Evolutionary conservation across 176 grass and related monocot genomes (phyloP).

Genomic region (Avena sativa): DNA sequence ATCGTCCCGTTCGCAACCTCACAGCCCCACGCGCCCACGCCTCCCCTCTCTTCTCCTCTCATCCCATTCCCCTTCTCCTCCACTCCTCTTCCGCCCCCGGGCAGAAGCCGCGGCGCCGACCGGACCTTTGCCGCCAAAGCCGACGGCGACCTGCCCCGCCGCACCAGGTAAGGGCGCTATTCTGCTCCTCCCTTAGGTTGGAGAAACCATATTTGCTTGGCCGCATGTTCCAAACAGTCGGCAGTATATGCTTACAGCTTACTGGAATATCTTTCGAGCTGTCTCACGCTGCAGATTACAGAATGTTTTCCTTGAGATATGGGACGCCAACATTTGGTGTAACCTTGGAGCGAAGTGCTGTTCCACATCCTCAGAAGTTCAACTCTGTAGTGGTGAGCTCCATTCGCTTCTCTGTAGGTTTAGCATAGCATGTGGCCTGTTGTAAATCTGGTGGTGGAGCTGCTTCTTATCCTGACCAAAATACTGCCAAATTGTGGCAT

Average conservation of each 20-base stretch:
- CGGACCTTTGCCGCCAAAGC: neutral
- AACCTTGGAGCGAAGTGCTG: neutral
- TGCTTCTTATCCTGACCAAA: conserved; percentile 12
- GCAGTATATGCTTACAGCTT: neutral
- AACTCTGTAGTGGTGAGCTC: conserved; percentile 47
- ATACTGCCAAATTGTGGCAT: neutral
- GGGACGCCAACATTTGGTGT: conserved; percentile 29
- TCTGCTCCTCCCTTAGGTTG: neutral
- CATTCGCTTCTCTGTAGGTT: conserved; percentile 17
- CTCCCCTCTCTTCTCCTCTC: neutral
- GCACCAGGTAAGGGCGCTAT: neutral
- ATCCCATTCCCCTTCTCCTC: neutral
- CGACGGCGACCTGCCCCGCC: neutral
- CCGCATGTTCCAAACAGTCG: neutral
- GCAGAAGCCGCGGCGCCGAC: neutral
- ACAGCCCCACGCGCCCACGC: neutral
- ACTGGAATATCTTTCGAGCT: neutral
- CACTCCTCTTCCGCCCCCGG: neutral
- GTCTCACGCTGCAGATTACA: conserved; percentile 1
- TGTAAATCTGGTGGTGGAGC: neutral
- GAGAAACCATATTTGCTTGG: neutral
- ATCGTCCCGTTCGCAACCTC: neutral
- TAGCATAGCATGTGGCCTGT: neutral
- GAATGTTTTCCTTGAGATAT: conserved; percentile 54
- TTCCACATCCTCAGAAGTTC: conserved; percentile 40